These are phyloP conservation scores for Oidium heveae DNA, from an alignment of 2,329 filamentous ascomycete species.

Conservation along the genomic window DNA sequence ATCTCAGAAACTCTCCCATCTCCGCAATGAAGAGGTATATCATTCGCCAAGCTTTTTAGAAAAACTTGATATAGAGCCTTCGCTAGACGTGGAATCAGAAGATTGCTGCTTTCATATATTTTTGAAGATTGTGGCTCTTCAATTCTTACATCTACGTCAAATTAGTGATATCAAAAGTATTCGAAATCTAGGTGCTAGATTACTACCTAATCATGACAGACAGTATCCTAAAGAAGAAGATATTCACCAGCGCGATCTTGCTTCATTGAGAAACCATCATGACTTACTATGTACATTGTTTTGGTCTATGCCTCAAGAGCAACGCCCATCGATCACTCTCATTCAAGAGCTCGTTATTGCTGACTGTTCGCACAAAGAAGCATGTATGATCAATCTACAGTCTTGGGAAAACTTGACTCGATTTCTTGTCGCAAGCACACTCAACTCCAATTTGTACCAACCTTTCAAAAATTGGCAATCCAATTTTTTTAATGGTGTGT, in stretches of 20 bases:
- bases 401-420: conserved; percentile 36
- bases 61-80: conserved; percentile 20
- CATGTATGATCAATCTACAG: conserved; percentile 35
- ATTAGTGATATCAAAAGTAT: conserved; percentile 28
- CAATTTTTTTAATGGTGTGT: conserved; percentile 28
- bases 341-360: conserved; percentile 34
- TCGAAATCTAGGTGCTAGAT: conserved; percentile 32
- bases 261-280: conserved; percentile 40
- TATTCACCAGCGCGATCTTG: conserved; percentile 33
- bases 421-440: conserved; percentile 26
- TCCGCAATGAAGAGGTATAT: conserved; percentile 38
- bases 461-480: conserved; percentile 31
- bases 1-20: conserved; percentile 30
- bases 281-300: conserved; percentile 41
- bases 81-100: conserved; percentile 23
- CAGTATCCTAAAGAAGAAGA: conserved; percentile 37
- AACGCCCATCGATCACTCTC: conserved; percentile 26
- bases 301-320: conserved; percentile 31
- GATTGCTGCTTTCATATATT: conserved; percentile 44
- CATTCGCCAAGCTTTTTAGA: conserved; percentile 36
- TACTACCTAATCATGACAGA: conserved; percentile 39
- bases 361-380: conserved; percentile 37
- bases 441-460: conserved; percentile 18
- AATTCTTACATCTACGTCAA: conserved; percentile 25
- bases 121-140: conserved; percentile 34